Evolutionary conservation across 148 eudicot species (phyloP).

Genomic region (Cornus controversa): DNA sequence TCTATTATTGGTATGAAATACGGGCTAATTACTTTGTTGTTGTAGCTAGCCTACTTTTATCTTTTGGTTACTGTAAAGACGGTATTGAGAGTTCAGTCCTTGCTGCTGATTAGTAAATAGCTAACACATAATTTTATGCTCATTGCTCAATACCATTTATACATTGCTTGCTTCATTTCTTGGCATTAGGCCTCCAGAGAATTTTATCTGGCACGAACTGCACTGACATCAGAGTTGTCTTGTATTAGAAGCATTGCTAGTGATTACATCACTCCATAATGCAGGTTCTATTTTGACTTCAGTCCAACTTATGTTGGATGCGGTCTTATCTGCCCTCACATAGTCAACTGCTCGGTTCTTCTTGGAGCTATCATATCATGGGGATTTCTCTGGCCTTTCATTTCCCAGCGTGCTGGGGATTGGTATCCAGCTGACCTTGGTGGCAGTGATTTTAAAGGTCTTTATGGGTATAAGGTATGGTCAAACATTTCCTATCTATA

Average conservation of each 20-base stretch:
- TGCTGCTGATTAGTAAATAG: too few species aligned
- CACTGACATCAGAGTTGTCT: not conserved
- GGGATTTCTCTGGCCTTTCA: conserved; percentile 96
- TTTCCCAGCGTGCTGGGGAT: conserved; percentile 78
- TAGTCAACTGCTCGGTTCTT: conserved; percentile 91
- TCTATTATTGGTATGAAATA: not conserved
- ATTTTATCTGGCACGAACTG: not conserved
- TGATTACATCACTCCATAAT: conserved; percentile 6
- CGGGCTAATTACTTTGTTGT: not conserved
- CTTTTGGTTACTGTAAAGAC: too few species aligned
- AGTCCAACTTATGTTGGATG: conserved; percentile 97
- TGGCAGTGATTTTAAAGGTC: conserved; percentile 68
- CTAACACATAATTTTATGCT: too few species aligned
- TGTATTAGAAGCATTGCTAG: not conserved
- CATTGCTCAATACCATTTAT: too few species aligned
- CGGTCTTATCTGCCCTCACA: conserved; percentile 98
- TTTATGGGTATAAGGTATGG: conserved; percentile 71
- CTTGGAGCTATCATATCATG: conserved; percentile 91
- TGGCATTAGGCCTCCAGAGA: too few species aligned
- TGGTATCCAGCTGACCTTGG: conserved; percentile 90
- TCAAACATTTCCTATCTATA: not conserved
- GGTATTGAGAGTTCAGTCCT: too few species aligned
- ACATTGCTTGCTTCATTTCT: too few species aligned
- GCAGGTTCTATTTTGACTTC: conserved; percentile 97
- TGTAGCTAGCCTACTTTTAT: not conserved